These are phyloP conservation scores for Carallia brachiata DNA, from an alignment of 345 rosid genomes.

Conservation along the genomic window DNA sequence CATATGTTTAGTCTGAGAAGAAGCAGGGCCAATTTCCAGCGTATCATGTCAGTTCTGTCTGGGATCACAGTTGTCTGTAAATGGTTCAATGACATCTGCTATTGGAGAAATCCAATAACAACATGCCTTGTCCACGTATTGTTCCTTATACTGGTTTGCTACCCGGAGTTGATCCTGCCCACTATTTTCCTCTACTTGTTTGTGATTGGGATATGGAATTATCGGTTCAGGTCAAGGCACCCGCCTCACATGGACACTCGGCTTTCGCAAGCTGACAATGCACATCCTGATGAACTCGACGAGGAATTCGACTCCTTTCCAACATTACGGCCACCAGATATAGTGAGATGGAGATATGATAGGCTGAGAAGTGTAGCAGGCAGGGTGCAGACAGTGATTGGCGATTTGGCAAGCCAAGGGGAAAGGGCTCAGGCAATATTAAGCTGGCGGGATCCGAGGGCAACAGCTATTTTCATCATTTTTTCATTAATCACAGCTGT, in stretches of 20 bases:
- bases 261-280: conserved; percentile 22
- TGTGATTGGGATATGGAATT: conserved; percentile 35
- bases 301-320: conserved; percentile 34
- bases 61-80: conserved; percentile 23
- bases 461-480: conserved; percentile 32
- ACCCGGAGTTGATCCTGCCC: conserved; percentile 32
- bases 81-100: conserved; percentile 31
- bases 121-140: conserved; percentile 27
- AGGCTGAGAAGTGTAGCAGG: conserved; percentile 35
- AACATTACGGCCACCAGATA: conserved; percentile 11
- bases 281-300: conserved; percentile 30
- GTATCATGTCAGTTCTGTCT: conserved; percentile 25
- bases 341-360: conserved; percentile 33
- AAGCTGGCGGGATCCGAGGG: conserved; percentile 35
- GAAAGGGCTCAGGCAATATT: conserved; percentile 31
- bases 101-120: conserved; percentile 36
- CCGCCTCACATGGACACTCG: conserved; percentile 33
- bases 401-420: conserved; percentile 36
- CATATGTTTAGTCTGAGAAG: conserved; percentile 34
- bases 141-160: conserved; percentile 34
- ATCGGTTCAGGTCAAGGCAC: conserved; percentile 30
- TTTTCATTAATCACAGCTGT: conserved; percentile 28
- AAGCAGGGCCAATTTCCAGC: conserved; percentile 33
- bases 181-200: conserved; percentile 30
- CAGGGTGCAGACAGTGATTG: conserved; percentile 26